Base-by-base conservation (phyloP, 495 filamentous ascomycete genomes). In the Lentithecium fluviatile region DNA sequence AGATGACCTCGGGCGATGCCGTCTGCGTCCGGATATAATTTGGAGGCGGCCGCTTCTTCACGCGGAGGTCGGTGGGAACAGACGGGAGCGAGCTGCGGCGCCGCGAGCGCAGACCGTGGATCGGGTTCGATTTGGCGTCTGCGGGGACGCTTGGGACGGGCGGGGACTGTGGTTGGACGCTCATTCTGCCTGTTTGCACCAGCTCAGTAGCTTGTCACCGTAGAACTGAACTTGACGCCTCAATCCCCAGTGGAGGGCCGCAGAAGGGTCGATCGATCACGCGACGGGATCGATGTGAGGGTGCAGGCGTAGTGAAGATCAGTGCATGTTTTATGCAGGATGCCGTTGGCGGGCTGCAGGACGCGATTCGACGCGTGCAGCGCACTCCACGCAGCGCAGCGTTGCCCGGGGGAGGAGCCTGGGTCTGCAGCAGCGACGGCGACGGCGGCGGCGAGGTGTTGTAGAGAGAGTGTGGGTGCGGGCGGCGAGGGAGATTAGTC, bases 1-100 rank as follows among this genome's bases (percentile, higher is more conserved):
- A 92, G 61, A 98, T 97, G 48, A 98, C 88, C 73, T 95, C 91
- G 24, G 94, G 90, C 13, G 91, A 94, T 1, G 89, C 86, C 45
- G 90, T 83, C 45, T 81, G 73, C 25, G 83, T 52, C 46, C 73
- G 72, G 32, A 80, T 71, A 45, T 73, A 69, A 60, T 80, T 82
- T 52, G 71, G 68, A 37, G 74, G 69, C 57, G 61, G 64, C 45
- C 58, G 65, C 51, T 53, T 65, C 51, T 53, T 65, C 26, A 54
- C 20, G 24, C 47, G 66, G 20, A 49, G n/a, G 29, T 70, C 68
- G 17, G 54, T 52, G 20, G 50, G 21, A 21, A 45, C 54, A 13
- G 58, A 52, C 20, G 60, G 57, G 25, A 63, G 58, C 26, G 61
- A 64, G 50, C 60, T 60, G 45, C 57, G 58, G 8, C 61, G 60